Conservation (phyloP, 2,329 filamentous ascomycete species). For the Penicillium frequentans region DNA sequence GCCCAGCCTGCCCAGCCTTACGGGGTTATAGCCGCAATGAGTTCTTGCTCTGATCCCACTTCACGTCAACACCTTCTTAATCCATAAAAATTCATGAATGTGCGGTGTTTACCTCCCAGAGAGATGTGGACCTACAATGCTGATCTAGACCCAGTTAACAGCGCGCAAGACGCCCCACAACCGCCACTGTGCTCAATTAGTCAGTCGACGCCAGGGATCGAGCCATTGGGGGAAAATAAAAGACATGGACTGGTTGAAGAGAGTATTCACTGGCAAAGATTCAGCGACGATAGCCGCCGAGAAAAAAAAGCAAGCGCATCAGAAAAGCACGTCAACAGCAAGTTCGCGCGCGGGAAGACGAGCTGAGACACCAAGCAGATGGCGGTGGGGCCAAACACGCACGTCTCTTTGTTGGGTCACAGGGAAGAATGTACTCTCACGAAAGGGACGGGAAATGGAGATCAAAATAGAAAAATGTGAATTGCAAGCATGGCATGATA, state of each 20-base stretch:
- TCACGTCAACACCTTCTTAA: neutral
- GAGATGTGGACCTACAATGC: neutral
- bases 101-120: neutral
- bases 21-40: neutral
- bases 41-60: neutral
- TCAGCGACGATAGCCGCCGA: neutral
- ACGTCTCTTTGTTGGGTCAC: neutral
- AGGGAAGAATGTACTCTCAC: neutral
- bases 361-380: neutral
- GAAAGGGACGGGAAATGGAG: neutral
- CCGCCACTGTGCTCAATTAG: neutral
- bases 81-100: neutral
- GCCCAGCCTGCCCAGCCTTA: neutral
- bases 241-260: neutral
- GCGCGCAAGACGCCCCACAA: neutral
- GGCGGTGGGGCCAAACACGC: constrained; percentile 1
- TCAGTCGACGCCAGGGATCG: neutral
- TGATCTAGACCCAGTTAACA: neutral
- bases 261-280: neutral
- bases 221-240: neutral
- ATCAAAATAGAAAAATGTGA: neutral
- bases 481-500: neutral
- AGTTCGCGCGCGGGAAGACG: neutral
- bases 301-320: neutral
- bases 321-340: neutral